Base-by-base conservation (phyloP, 2,329 filamentous ascomycete genomes). In the Trichoderma simmonsii region DNA sequence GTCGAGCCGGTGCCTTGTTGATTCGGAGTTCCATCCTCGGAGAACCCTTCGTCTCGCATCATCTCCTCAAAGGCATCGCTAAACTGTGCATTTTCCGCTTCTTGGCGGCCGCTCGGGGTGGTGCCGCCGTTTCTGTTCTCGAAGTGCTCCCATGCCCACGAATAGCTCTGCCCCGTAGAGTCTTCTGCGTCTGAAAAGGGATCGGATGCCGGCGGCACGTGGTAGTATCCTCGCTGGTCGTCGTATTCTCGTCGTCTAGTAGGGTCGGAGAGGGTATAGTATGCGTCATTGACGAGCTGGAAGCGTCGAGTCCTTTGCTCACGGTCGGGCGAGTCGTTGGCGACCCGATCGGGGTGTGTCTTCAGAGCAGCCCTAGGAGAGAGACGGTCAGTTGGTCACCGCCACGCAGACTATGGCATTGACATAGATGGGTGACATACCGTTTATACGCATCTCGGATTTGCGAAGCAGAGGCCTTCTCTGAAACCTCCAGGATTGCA, bases 401-500 rank as follows among this genome's bases (percentile, higher is more conserved):
- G 11, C 4, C 26, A 48, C 24, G 48, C 4, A 6, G 24, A 70
- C 18, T 15, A 6, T 61, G 8, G 6, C 32, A 21, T 30, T n/a
- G n/a, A 9, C 34, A 28, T 21, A 48, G 11, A 68, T n/a, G 4
- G 8, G 48, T 15, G 11, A 60, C 80, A 67, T 78, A 93, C 92
- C 92, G 92, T 81, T 99, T 99, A 86, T 98, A 99, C 65, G 95
- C 96, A 86, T 93, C 92, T 77, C 95, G 92, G 79, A 99, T 91
- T 80, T 98, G 92, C 78, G 94, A 90, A 72, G 91, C 89, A 0
- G 90, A 92, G 39, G 95, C 94, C 76, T 87, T 91, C 43, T 93
- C 88, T 66, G 90, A 80, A 73, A 97, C 82, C 74, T 92, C 92
- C 64, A 97, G 90, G 75, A 92, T 88, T 65, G 88, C 89, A 83